These are phyloP conservation scores for Canariomyces notabilis DNA, from an alignment of 2,329 filamentous ascomycete species.

Conservation along the genomic window DNA sequence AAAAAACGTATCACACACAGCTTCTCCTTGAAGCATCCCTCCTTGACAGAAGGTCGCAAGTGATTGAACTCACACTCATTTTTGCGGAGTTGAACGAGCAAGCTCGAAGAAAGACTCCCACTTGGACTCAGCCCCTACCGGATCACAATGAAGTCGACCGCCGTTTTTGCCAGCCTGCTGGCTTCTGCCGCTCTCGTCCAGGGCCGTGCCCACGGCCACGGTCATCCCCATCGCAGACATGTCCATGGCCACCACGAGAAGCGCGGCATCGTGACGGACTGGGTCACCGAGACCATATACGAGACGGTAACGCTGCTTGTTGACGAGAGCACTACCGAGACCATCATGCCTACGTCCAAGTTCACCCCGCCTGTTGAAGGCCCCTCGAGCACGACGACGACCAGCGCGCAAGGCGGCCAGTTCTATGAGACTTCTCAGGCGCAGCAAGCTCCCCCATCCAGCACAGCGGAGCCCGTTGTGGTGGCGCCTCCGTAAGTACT, in stretches of 20 bases:
- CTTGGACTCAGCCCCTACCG: not conserved
- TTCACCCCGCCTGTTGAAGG: constrained; percentile 11
- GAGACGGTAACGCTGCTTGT: constrained; percentile 46
- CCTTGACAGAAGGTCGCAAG: not conserved
- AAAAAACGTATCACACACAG: not conserved
- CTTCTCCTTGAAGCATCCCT: not conserved
- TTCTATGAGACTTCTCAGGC: constrained; percentile 31
- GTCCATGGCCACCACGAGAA: constrained; percentile 32
- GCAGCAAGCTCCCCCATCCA: constrained; percentile 19
- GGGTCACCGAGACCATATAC: constrained; percentile 46
- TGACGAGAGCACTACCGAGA: constrained; percentile 45
- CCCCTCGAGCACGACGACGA: constrained; percentile 24
- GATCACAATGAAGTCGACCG: constrained; percentile 40
- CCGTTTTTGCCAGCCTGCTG: constrained; percentile 38
- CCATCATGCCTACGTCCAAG: constrained; percentile 32
- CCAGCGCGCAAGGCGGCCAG: constrained; percentile 27
- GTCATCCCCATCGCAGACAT: constrained; percentile 30
- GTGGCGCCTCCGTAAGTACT: constrained; percentile 18
- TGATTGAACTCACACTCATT: not conserved
- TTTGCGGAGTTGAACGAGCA: not conserved
- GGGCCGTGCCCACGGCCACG: constrained; percentile 32
- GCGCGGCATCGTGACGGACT: constrained; percentile 42
- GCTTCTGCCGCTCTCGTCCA: constrained; percentile 46
- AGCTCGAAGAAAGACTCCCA: not conserved
- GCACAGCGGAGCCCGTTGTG: constrained; percentile 1